Conservation (phyloP, 1,284 basidiomycete species). For the Rhizoctonia solani region DNA sequence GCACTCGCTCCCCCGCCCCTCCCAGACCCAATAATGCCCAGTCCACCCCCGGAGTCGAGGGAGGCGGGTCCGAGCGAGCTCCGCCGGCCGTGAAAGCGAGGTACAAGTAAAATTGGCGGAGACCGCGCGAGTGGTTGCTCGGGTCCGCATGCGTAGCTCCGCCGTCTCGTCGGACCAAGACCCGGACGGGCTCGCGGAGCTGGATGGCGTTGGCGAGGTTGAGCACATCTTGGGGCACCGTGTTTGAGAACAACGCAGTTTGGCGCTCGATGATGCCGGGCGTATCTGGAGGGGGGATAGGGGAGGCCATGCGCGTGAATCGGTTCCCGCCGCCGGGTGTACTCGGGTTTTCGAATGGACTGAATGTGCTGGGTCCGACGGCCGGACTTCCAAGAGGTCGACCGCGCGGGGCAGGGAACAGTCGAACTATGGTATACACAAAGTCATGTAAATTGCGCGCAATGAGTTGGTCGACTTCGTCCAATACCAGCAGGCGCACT, state of each 20-base stretch:
- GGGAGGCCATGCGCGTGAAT: slow-evolving; percentile 36
- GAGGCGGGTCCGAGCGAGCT: slow-evolving; percentile 64
- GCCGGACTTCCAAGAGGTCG: slow-evolving; percentile 52
- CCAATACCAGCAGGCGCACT: slow-evolving; percentile 89
- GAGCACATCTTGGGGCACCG: slow-evolving; percentile 90
- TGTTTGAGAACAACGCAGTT: slow-evolving; percentile 94
- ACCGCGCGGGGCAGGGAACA: slow-evolving; percentile 83
- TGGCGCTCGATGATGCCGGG: slow-evolving; percentile 74
- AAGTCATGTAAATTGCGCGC: slow-evolving; percentile 95
- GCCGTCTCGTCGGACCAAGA: slow-evolving; percentile 94
- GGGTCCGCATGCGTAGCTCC: slow-evolving; percentile 75
- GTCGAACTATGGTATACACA: slow-evolving; percentile 88
- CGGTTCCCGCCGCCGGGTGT: slow-evolving; percentile 39
- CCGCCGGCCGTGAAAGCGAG: slow-evolving; percentile 83
- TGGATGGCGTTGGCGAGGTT: slow-evolving; percentile 88
- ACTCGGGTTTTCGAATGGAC: slow-evolving; percentile 56
- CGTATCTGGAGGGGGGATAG: slow-evolving; percentile 38
- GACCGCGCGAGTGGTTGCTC: slow-evolving; percentile 73
- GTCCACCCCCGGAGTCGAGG: slow-evolving; percentile 60
- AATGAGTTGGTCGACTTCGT: slow-evolving; percentile 97
- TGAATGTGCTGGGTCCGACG: slow-evolving; percentile 47
- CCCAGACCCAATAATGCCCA: slow-evolving; percentile 90
- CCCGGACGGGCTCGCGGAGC: slow-evolving; percentile 91
- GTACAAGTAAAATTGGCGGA: slow-evolving; percentile 92
- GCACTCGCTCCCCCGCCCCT: slow-evolving; percentile 62